Base-by-base conservation (phyloP, 306 rosid genomes). In the Trifolium fragiferum region DNA sequence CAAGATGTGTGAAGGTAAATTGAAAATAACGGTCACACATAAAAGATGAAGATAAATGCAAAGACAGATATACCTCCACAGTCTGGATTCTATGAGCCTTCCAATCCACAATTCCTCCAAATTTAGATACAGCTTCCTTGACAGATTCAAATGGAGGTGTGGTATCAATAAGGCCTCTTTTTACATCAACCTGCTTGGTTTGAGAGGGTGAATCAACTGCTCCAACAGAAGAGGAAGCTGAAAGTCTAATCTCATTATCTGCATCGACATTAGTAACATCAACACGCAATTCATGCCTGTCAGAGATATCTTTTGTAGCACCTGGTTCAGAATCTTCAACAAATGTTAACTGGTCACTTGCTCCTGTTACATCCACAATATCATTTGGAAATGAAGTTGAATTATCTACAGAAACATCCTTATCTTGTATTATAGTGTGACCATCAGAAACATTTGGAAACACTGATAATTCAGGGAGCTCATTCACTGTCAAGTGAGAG, bases 81-180 rank as follows among this genome's bases (percentile, higher is more conserved):
- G 96, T 90, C 76, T 87, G 96, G 72, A 89, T 80, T 83, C 86
- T 89, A 71, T 95, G 99, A 66, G 98, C 98, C 85, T 95, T 95
- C 99, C 99, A 95, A 81, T 95, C 98, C 72, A 92, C 96, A 87
- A 92, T 95, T 68, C 98, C 98, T 80, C 99, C 99, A 83, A 87
- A 92, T 81, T 90, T 95, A 57, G 99, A 90, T 78, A 95, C 99
- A 65, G 97, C 99, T 84, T 87, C 97, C 84, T 95, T 92, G 76
- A 95, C 99, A 65, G 99, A 95, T 78, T 95, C 98, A 81, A 95
- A 87, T 30, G 99, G 99, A 62, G 97, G 80, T n/a, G 92, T 75
- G 21, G 99, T 90, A 85, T 95, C 98, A 69, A 95, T 90, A 65
- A 81, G 75, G 70, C 88, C 86, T 83, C 87, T 90, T 85, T 75